Conservation (phyloP, 1,284 basidiomycete genomes). For the Vanrija pseudolonga region DNA sequence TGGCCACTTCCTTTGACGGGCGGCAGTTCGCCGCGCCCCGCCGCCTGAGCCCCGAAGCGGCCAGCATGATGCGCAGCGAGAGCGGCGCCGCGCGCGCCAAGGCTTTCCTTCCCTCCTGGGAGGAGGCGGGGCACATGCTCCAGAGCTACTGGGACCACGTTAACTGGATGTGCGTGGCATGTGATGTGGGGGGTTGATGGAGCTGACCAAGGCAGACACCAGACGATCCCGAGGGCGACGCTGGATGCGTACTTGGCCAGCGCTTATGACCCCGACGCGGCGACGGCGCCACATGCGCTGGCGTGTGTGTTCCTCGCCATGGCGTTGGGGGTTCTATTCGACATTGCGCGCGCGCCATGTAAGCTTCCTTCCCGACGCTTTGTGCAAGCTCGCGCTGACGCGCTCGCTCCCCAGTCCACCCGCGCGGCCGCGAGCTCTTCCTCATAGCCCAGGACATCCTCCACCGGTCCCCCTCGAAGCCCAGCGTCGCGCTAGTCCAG, state of each 20-base stretch:
- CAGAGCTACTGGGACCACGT: slow-evolving; percentile 48
- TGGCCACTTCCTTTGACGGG: background rate
- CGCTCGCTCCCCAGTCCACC: slow-evolving; percentile 14
- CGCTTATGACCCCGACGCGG: slow-evolving; percentile 36
- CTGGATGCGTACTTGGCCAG: slow-evolving; percentile 42
- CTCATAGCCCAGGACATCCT: slow-evolving; percentile 38
- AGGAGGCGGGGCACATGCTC: slow-evolving; percentile 34
- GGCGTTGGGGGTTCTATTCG: slow-evolving; percentile 45
- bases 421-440: slow-evolving; percentile 37
- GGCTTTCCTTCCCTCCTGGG: slow-evolving; percentile 39
- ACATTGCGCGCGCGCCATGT: slow-evolving; percentile 40
- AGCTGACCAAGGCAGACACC: slow-evolving; percentile 18
- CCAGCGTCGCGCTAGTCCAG: slow-evolving; percentile 42
- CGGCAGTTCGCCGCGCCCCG: background rate
- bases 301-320: slow-evolving; percentile 47
- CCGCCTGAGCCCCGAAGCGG: background rate
- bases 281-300: slow-evolving; percentile 37
- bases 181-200: background rate
- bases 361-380: background rate
- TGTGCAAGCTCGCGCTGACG: too few species aligned
- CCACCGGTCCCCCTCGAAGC: slow-evolving; percentile 30
- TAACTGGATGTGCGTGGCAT: slow-evolving; percentile 43
- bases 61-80: background rate
- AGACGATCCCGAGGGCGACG: slow-evolving; percentile 35
- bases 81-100: background rate